A percentile compares a stretch with the other conserved stretches of the same genome.
Conservation (phyloP, 2,329 filamentous ascomycete genomes). For the Verticillium tricorpus region DNA sequence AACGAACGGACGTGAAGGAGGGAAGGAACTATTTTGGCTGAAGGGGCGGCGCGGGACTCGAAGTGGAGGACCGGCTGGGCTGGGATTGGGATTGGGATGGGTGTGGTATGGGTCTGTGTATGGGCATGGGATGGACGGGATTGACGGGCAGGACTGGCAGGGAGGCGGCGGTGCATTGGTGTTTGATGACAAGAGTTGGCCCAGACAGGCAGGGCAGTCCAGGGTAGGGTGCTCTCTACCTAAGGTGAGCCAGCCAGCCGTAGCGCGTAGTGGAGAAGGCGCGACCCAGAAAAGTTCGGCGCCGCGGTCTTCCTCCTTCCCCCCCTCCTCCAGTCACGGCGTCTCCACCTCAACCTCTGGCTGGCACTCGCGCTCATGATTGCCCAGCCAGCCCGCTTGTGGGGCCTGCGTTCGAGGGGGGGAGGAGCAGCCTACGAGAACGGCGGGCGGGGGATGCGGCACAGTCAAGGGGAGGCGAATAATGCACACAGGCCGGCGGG, state of each 20-base stretch:
- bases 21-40: slow-evolving; percentile 1
- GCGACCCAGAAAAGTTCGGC: not conserved
- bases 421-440: not conserved
- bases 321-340: not conserved
- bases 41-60: not conserved
- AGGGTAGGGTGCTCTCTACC: too few species aligned
- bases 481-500: not conserved
- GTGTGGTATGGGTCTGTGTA: not conserved
- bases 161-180: slow-evolving; percentile 4
- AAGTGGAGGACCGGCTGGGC: not conserved
- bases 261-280: not conserved
- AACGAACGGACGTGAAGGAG: not conserved
- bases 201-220: too few species aligned
- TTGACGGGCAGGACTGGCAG: not conserved
- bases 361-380: not conserved
- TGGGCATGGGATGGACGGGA: not conserved
- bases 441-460: not conserved
- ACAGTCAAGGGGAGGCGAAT: not conserved
- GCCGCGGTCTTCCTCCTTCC: not conserved
- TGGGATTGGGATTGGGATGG: not conserved
- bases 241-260: not conserved
- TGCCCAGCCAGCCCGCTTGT: not conserved
- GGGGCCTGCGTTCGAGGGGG: not conserved
- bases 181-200: slow-evolving; percentile 3
- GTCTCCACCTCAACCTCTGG: slow-evolving; percentile 1